Evolutionary conservation across 176 grass and related monocot species (phyloP), one percentile per base, ranked within the genome.

Genomic region (Coix lacrymajobi): DNA sequence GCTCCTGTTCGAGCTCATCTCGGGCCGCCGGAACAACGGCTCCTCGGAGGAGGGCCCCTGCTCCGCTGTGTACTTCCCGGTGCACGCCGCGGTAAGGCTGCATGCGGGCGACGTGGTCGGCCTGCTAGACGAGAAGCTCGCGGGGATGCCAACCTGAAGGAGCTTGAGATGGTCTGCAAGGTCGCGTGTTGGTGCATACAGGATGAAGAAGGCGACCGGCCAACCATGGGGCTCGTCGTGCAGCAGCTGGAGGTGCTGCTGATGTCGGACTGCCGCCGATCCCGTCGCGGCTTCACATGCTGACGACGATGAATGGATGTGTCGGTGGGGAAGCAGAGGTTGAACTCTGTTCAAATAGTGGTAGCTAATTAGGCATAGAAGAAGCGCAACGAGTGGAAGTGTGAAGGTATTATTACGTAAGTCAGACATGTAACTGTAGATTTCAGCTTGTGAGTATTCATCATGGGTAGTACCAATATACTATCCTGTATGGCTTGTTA

Each of bases 131-230:
- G 66, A 88, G 12, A 85, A 75, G 86, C 25, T 93, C 52, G 54
- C 28, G 69, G 69, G 28, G 73, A 82, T 26, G 82, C 73, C 20
- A 40, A 85, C 63, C 20, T 52, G 78, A 38, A 80, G 79, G 91
- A 93, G 41, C 46, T 90, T 11, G 91, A 85, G 75, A 88, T 56
- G 66, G 41, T 81, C 58, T 90, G 91, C 40, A 83, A 75, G 48
- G 60, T 90, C 3, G 88, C 88, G 34, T 88, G 82, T 26, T 89
- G 88, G 88, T 89, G 83, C 73, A 89, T 89, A 16, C 83, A 89
- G 65, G 88, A 89, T 49, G 78, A 88, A 13, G 88, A 88, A 75
- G 62, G 30, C 12, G 32, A 78, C 41, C 56, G 85, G 49, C 88
- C 91, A 5, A 86, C 88, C 6, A 93, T 90, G 88, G 91, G 88